These are phyloP conservation scores for Oxyria digyna DNA, from an alignment of 148 eudicot genomes.

Conservation along the genomic window DNA sequence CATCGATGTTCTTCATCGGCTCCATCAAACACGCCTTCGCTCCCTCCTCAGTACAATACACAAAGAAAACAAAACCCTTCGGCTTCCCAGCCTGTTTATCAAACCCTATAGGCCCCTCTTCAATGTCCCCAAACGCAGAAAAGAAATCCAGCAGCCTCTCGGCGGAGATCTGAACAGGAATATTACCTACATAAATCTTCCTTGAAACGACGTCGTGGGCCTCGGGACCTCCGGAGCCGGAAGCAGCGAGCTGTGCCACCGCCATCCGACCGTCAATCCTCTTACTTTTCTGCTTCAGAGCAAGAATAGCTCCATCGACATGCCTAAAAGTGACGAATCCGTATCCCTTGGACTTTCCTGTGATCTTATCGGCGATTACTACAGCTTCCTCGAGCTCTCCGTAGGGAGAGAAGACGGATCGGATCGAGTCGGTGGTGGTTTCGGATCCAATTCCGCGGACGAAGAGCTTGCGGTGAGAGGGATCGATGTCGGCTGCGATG, in stretches of 20 bases:
- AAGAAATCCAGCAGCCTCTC: constrained; percentile 65
- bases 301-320: constrained; percentile 59
- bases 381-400: constrained; percentile 78
- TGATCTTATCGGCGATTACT: constrained; percentile 54
- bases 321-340: constrained; percentile 82
- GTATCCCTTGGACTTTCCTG: constrained; percentile 66
- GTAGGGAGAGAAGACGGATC: constrained; percentile 30
- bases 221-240: constrained; percentile 20
- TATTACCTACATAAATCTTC: constrained; percentile 84
- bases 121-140: constrained; percentile 64
- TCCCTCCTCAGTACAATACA: constrained; percentile 78
- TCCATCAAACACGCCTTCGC: constrained; percentile 63
- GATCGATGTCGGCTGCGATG: constrained; percentile 49
- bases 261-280: constrained; percentile 83
- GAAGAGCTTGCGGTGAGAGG: constrained; percentile 65
- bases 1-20: constrained; percentile 66
- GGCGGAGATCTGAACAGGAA: constrained; percentile 60
- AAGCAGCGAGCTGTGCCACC: constrained; percentile 62
- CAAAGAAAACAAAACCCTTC: constrained; percentile 81
- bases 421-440: constrained; percentile 50
- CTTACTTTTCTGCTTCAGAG: constrained; percentile 65
- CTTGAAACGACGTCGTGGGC: constrained; percentile 49
- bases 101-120: constrained; percentile 93
- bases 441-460: constrained; percentile 71
- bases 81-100: constrained; percentile 72